Evolutionary conservation across 345 rosid genomes (phyloP).

Genomic region (Nasturtium officinale): DNA sequence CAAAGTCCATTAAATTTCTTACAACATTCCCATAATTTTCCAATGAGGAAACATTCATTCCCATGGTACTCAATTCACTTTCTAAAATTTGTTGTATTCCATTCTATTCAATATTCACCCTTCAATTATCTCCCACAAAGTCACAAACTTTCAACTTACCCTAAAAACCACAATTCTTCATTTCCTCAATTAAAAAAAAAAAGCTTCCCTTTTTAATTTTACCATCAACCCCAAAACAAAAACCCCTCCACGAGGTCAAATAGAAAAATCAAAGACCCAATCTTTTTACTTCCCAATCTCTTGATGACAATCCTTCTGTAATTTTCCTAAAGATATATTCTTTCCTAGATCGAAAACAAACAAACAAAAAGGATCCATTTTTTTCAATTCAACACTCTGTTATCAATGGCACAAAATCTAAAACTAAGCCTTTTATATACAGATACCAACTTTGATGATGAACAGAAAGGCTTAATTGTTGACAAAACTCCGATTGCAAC

Average conservation of each 20-base stretch:
- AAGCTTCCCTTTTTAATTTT: slow-evolving; percentile 29
- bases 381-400: slow-evolving; percentile 25
- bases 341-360: slow-evolving; percentile 16
- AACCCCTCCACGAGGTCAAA: slow-evolving; percentile 36
- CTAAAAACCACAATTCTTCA: slow-evolving; percentile 35
- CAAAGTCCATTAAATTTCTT: not conserved
- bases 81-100: not conserved
- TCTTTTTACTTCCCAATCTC: slow-evolving; percentile 43
- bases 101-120: slow-evolving; percentile 22
- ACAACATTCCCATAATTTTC: slow-evolving; percentile 13
- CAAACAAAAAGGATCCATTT: not conserved
- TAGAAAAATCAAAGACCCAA: slow-evolving; percentile 41
- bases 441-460: slow-evolving; percentile 48
- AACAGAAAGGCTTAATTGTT: slow-evolving; percentile 35
- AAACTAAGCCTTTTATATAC: slow-evolving; percentile 56
- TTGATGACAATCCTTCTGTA: slow-evolving; percentile 43
- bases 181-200: slow-evolving; percentile 38
- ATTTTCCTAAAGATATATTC: slow-evolving; percentile 19
- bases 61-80: slow-evolving; percentile 26
- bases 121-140: not conserved
- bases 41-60: slow-evolving; percentile 34
- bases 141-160: slow-evolving; percentile 42
- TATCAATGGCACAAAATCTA: slow-evolving; percentile 57
- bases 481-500: slow-evolving; percentile 41
- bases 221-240: slow-evolving; percentile 33